Evolutionary conservation across 2,329 filamentous ascomycete species (phyloP).

Genomic region (Monascus ruber): DNA sequence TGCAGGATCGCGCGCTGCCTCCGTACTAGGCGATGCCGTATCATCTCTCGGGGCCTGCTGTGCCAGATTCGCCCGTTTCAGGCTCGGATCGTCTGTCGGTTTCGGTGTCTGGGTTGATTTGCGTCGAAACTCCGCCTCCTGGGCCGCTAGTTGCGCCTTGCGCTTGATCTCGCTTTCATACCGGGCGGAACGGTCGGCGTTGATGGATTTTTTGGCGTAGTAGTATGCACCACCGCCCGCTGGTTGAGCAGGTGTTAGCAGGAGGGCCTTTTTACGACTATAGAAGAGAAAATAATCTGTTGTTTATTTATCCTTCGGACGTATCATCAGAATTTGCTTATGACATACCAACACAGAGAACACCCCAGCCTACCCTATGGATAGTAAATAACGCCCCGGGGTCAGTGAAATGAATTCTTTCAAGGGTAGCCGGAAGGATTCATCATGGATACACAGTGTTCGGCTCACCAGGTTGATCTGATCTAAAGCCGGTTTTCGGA

Average conservation of each 20-base stretch:
- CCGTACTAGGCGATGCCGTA: constrained; percentile 57
- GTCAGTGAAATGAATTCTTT: no score
- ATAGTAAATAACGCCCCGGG: no score
- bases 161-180: constrained; percentile 59
- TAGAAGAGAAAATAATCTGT: no score
- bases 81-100: constrained; percentile 16
- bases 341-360: constrained; percentile 65
- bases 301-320: neutral
- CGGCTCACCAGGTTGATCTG: constrained; percentile 46
- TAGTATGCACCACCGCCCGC: constrained; percentile 88
- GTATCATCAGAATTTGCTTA: neutral
- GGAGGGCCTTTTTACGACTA: no score
- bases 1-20: constrained; percentile 69
- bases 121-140: constrained; percentile 24
- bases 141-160: constrained; percentile 25
- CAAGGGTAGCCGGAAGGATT: no score
- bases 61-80: constrained; percentile 24
- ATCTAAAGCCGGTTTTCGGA: constrained; percentile 27
- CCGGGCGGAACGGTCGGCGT: constrained; percentile 68
- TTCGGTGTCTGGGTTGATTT: constrained; percentile 12
- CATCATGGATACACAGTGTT: neutral
- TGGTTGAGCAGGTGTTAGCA: constrained; percentile 21
- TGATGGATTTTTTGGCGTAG: constrained; percentile 91
- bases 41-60: constrained; percentile 28
- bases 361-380: constrained; percentile 77